Evolutionary conservation across 352 stramenopile species (phyloP).

Genomic region (Pythium apleroticum): DNA sequence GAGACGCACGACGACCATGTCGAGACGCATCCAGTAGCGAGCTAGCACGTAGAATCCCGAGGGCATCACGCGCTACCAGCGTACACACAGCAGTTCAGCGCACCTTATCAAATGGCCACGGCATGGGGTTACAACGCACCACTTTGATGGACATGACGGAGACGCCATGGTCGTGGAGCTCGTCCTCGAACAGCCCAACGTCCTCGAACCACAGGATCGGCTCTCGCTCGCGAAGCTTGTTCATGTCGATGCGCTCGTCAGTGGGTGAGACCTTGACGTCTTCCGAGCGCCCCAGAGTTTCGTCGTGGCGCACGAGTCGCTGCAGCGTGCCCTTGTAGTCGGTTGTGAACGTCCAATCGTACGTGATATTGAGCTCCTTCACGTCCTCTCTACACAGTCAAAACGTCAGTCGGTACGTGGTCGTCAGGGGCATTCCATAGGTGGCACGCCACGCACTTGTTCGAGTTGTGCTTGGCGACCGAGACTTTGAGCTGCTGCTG

Average conservation of each 20-base stretch:
- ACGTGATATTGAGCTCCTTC: conserved; percentile 82
- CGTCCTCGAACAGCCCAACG: conserved; percentile 76
- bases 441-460: conserved; percentile 38
- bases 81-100: neutral
- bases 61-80: conserved; percentile 70
- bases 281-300: conserved; percentile 28
- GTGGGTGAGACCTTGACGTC: conserved; percentile 44
- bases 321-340: conserved; percentile 81
- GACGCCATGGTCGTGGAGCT: conserved; percentile 81
- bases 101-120: neutral
- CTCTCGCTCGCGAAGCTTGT: conserved; percentile 81
- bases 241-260: conserved; percentile 62
- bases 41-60: conserved; percentile 79
- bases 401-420: neutral
- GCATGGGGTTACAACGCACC: conserved; percentile 34
- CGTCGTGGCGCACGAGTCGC: conserved; percentile 34
- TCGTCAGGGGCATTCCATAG: neutral
- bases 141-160: conserved; percentile 85
- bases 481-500: conserved; percentile 82
- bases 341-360: conserved; percentile 85
- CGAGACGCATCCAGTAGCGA: conserved; percentile 83
- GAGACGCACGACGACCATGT: conserved; percentile 75
- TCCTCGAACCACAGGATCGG: conserved; percentile 86
- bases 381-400: conserved; percentile 54
- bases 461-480: conserved; percentile 77